Percentiles rank a stretch among this genome's conserved stretches.
These are phyloP conservation scores for Saturnispora sekii DNA, from an alignment of 805 yeast genomes.

Conservation along the genomic window DNA sequence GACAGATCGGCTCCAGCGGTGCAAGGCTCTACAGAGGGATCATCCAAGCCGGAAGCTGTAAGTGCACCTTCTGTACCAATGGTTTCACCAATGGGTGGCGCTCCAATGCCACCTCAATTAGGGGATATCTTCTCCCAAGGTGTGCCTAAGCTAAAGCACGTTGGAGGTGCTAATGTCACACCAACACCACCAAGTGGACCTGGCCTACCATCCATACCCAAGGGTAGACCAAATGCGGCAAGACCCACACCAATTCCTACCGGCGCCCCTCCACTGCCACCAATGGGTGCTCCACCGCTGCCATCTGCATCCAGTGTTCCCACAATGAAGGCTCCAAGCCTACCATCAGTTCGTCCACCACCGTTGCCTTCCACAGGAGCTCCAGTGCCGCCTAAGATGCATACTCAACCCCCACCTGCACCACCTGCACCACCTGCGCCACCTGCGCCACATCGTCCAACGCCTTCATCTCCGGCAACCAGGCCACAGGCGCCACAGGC, in stretches of 20 bases:
- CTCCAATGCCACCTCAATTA: conserved; percentile 37
- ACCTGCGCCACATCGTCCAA: neutral
- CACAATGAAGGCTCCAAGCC: conserved; percentile 12
- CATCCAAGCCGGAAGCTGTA: conserved; percentile 5
- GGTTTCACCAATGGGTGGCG: conserved; percentile 12
- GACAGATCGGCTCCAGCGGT: conserved; percentile 56
- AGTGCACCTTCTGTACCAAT: conserved; percentile 7
- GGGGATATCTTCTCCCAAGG: conserved; percentile 74
- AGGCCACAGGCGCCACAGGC: conserved; percentile 15
- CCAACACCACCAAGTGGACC: conserved; percentile 21
- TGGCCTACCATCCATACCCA: conserved; percentile 19
- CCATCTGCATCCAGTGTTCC: conserved; percentile 16
- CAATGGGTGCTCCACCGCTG: conserved; percentile 10
- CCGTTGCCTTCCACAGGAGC: conserved; percentile 10
- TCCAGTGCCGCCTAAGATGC: conserved; percentile 15
- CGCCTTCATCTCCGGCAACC: conserved; percentile 15
- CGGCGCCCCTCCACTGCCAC: conserved; percentile 9
- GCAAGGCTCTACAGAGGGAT: conserved; percentile 27
- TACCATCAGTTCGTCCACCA: neutral
- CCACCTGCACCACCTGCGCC: conserved; percentile 12
- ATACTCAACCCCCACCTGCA: conserved; percentile 17
- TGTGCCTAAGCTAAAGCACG: conserved; percentile 57
- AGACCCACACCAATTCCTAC: conserved; percentile 2
- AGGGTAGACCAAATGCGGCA: conserved; percentile 8
- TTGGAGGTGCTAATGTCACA: conserved; percentile 13